Base-by-base conservation (phyloP, 1,284 basidiomycete genomes). In the Ceratobasidium sp. region DNA sequence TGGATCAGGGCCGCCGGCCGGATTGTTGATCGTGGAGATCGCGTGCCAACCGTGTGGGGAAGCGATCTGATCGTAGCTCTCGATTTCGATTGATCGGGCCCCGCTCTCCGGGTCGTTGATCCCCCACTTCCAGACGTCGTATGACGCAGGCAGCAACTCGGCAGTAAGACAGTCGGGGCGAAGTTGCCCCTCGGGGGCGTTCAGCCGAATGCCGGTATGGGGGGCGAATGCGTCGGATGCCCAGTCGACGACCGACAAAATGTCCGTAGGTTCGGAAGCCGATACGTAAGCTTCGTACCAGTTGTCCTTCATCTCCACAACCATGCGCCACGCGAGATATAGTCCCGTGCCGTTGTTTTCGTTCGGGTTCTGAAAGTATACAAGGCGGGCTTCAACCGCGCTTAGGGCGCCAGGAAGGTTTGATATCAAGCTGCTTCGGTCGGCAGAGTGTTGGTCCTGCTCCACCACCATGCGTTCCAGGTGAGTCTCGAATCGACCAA, bases 21-120 rank as follows among this genome's bases (percentile, higher is more conserved):
- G 93, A 40, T 94, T 84, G 0, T 91, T 84, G 61, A 79, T 77
- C 33, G 84, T 83, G 20, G 87, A 86, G 81, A 88, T 84, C 28
- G 84, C 80, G 83, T 98, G 96, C 96, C 96, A 98, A 9, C 96
- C 96, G 44, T 89, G 87, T 28, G 96, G 96, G 64, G 94, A 96
- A 9, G 96, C 95, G 17, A 91, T 84, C 0, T 83, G 81, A 83
- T 96, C 93, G 81, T 88, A 89, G 81, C 90, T 91, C 86, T 93
- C 90, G 83, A 88, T 89, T 82, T 86, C 82, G 3, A 89, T 80
- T 7, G 90, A 84, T 48, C 91, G 89, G 78, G 89, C 85, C 66
- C 91, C 93, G 76, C 88, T 89, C 0, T 85, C 82, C 0, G 94
- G 94, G 81, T 95, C 94, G 78, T 95, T 95, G 76, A 90, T 81